Evolutionary conservation across 2,329 filamentous ascomycete genomes (phyloP), one percentile per base, ranked within the genome.

Genomic region (Calonectria honghensis): DNA sequence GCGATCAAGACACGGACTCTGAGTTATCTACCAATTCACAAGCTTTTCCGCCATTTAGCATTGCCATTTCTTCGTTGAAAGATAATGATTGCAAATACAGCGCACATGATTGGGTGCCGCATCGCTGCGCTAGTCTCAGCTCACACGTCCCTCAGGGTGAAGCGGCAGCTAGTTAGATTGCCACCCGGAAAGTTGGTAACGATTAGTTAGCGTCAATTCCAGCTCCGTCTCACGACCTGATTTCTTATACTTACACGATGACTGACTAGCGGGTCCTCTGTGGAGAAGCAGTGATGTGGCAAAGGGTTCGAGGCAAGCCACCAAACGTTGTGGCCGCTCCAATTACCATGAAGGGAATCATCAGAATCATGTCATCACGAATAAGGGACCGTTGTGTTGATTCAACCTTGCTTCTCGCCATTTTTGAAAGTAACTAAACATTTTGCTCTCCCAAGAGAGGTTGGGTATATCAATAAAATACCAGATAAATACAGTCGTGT

Each of bases 401-500:
- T 65, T 50, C 27, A 16, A 63, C 18, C 57, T 63, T 41, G 24
- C 57, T 39, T 63, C 29, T 63, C 57, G 54, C 10, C 32, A 29
- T 63, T 64, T 63, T 59, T 63, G 39, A 66, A 69, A 51, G 32
- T 73, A 66, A 67, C 68, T 68, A 37, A 68, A 37, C 50, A 54
- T 59, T 50, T 31, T 71, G 27, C 68, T 66, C 66, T 68, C 52
- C 61, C 72, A 70, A 52, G 70, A 73, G 67, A 70, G 67, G 31
- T 63, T n/a, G 72, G 72, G 72, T 73, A 73, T 73, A 73, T 66
- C 35, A 73, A 72, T n/a, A 59, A 73, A 39, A 20, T 63, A 31
- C 41, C 41, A 45, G 35, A 35, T 64, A 72, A 64, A 59, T 63
- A 65, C 63, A 65, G 48, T 69, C 70, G 9, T 48, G 11, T 35